These are phyloP conservation scores for Russula brevipes DNA, from an alignment of 768 basidiomycete genomes.

Conservation along the genomic window DNA sequence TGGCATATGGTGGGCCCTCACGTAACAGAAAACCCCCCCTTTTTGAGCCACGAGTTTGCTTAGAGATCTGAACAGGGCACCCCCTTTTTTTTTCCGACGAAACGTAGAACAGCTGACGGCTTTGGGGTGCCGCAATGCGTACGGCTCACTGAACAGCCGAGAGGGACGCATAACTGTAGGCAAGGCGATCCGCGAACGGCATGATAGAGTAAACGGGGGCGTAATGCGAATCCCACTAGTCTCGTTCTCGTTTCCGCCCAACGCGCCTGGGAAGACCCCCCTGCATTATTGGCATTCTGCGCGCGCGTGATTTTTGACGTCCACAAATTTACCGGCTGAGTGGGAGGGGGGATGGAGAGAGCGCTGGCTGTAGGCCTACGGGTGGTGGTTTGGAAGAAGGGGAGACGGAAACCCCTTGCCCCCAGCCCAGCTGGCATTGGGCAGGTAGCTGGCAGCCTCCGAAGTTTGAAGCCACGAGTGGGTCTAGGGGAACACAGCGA, in stretches of 20 bases:
- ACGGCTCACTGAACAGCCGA: neutral
- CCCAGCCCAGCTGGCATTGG: neutral
- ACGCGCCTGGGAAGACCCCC: too few relatives aligned
- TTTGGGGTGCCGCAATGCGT: constrained; percentile 12
- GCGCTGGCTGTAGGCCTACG: neutral
- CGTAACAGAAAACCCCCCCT: neutral
- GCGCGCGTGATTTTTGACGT: neutral
- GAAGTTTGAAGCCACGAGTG: neutral
- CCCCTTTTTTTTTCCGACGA: neutral
- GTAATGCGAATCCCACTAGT: too few relatives aligned
- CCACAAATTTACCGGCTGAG: neutral
- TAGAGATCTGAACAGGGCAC: neutral
- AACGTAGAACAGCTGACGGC: neutral
- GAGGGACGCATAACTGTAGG: neutral
- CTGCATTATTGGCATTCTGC: neutral
- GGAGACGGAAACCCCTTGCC: neutral
- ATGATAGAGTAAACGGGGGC: neutral
- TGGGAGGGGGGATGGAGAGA: too few relatives aligned
- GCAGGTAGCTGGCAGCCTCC: neutral
- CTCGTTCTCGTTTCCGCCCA: too few relatives aligned
- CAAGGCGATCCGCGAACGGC: neutral
- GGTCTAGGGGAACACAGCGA: too few relatives aligned
- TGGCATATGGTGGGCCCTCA: neutral
- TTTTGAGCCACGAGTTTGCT: neutral
- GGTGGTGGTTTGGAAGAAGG: constrained; percentile 13